Evolutionary conservation across 495 filamentous ascomycete genomes (phyloP).

Genomic region (Aspergillus taichungensis): DNA sequence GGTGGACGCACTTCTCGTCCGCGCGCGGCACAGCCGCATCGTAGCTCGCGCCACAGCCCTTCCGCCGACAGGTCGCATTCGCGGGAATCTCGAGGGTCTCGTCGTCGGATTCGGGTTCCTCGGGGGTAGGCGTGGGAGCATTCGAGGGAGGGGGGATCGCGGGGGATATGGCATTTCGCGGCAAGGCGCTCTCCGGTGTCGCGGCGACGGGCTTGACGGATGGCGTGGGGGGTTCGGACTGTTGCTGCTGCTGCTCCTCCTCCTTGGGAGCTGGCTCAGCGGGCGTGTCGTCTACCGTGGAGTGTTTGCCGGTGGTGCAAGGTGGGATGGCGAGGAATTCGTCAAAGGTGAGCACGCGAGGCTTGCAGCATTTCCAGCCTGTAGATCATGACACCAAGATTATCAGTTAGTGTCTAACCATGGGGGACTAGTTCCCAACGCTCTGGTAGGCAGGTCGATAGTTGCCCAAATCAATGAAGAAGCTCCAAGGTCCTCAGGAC

Average conservation of each 20-base stretch:
- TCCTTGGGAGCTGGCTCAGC: constrained; percentile 41
- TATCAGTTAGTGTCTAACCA: constrained; percentile 1
- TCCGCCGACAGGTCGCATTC: constrained; percentile 68
- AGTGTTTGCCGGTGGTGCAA: constrained; percentile 91
- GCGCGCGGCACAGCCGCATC: constrained; percentile 49
- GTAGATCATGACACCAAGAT: constrained; percentile 8
- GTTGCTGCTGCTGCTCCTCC: constrained; percentile 17
- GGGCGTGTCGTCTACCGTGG: constrained; percentile 70
- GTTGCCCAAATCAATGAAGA: neutral
- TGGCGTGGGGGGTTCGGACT: constrained; percentile 14
- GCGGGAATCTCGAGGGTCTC: constrained; percentile 57
- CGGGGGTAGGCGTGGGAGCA: constrained; percentile 54
- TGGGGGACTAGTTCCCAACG: no score
- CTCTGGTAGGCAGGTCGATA: no score
- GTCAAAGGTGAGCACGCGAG: constrained; percentile 94
- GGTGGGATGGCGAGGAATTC: constrained; percentile 93
- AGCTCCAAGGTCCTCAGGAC: constrained; percentile 28
- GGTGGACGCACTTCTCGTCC: constrained; percentile 73
- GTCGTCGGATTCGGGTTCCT: constrained; percentile 86
- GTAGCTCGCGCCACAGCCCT: constrained; percentile 60
- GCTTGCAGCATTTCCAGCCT: constrained; percentile 99
- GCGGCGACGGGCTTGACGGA: constrained; percentile 15
- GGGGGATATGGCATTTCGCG: constrained; percentile 36
- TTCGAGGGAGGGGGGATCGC: constrained; percentile 45
- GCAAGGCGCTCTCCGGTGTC: constrained; percentile 9